Evolutionary conservation across 306 rosid species (phyloP), one percentile per base, ranked within the genome.

Genomic region (Castanopsis chinensis): DNA sequence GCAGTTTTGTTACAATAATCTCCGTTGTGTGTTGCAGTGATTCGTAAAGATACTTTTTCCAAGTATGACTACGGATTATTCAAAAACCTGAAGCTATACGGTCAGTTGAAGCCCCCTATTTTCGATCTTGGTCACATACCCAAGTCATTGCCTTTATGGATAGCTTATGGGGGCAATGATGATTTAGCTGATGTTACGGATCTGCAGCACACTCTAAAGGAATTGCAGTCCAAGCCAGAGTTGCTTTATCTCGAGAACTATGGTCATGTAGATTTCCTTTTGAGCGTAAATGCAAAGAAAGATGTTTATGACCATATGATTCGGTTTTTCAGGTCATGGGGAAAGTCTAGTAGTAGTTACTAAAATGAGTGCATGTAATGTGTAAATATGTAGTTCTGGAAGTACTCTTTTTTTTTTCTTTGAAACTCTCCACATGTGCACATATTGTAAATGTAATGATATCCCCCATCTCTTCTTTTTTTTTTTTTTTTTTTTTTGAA

Each of bases 101-200:
- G 98, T 63, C 91, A 64, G 69, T 41, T 75, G 71, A 86, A 86
- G 78, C 98, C 98, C 54, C 99, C 99, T 11, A 87, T 78, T 74
- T 91, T 92, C 76, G 86, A 95, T 79, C 93, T 92, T 58, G 77
- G 91, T 67, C 82, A 28, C 76, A 89, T 95, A 83, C 98, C 99
- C 32, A 79, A 86, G 80, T 91, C 92, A 55, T 72, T 95, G 89
- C 98, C 99, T 2, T 80, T 95, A 60, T 91, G 94, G 99, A 94
- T 94, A 92, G 97, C 92, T 61, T 91, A 91, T 28, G 98, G 98
- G 13, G 95, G 97, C 74, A 88, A 81, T 61, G 98, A 94, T 82
- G 95, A 81, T 77, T 86, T 94, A 80, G 93, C 93, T 52, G 98
- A 92, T 83, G 21, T 60, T 76, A 73, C 43, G 19, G 97, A 94